phyloP scores from a whole-genome alignment of 2,329 filamentous ascomycete species.

The Xylaria sp. region DNA sequence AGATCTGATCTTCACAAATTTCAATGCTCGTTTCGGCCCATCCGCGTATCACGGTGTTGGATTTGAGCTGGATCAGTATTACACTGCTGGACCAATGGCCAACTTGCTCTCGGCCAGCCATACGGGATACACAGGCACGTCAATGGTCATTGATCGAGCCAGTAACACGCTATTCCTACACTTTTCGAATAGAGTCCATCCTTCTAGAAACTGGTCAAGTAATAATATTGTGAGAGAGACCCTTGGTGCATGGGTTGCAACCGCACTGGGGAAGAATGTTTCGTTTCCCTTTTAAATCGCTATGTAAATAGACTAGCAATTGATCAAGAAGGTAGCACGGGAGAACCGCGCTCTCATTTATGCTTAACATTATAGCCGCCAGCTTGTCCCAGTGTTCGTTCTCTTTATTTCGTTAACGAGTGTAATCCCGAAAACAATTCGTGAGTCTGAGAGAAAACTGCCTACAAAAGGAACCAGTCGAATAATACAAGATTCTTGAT shows the following conservation, averaged over 20 bases:
- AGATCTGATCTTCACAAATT: constrained; percentile 34
- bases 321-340: no score
- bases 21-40: constrained; percentile 28
- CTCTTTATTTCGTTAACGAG: no score
- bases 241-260: constrained; percentile 32
- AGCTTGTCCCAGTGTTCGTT: no score
- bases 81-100: constrained; percentile 33
- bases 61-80: constrained; percentile 33
- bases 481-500: no score
- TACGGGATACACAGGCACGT: constrained; percentile 31
- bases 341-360: no score
- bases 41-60: constrained; percentile 25
- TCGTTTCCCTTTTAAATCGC: constrained; percentile 15
- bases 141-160: constrained; percentile 25
- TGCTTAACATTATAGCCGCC: no score
- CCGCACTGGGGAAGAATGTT: constrained; percentile 26
- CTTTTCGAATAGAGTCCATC: constrained; percentile 28
- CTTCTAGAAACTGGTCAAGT: constrained; percentile 31
- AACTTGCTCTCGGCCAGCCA: constrained; percentile 32
- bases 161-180: constrained; percentile 32
- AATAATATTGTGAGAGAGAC: constrained; percentile 35
- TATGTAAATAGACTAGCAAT: background rate
- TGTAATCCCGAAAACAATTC: no score
- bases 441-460: no score
- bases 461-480: no score